These are phyloP conservation scores for Termitomyces sp. DNA, from an alignment of 768 basidiomycete genomes.

Conservation along the genomic window DNA sequence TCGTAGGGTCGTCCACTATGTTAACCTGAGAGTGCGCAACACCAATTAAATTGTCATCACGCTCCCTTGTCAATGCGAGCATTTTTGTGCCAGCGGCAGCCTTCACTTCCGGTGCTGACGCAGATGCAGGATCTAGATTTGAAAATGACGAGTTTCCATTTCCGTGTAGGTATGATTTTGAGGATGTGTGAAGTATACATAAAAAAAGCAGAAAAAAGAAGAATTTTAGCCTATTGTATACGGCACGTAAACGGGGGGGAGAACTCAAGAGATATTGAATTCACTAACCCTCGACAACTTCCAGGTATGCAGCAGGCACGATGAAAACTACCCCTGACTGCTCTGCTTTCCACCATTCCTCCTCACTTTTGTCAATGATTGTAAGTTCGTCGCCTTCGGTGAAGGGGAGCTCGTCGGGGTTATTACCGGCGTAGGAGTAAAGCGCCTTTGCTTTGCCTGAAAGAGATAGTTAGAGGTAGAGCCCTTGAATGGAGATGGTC, in stretches of 20 bases:
- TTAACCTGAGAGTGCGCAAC: background rate
- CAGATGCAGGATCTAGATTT: slow-evolving; percentile 4
- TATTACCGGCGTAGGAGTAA: slow-evolving; percentile 70
- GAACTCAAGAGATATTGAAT: slow-evolving; percentile 49
- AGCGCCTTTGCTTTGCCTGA: slow-evolving; percentile 72
- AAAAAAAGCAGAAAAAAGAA: slow-evolving; percentile 52
- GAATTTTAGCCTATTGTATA: slow-evolving; percentile 78
- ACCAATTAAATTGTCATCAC: background rate
- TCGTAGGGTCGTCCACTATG: slow-evolving; percentile 1
- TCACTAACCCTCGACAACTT: slow-evolving; percentile 88
- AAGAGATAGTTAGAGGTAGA: background rate
- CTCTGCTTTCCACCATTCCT: slow-evolving; percentile 97
- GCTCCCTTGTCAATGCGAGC: background rate
- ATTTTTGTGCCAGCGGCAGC: background rate
- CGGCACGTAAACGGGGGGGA: slow-evolving; percentile 52
- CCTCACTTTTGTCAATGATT: slow-evolving; percentile 80
- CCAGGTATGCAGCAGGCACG: slow-evolving; percentile 90
- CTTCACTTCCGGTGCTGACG: background rate
- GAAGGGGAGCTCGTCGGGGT: slow-evolving; percentile 83
- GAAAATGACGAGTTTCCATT: slow-evolving; percentile 19
- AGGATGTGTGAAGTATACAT: slow-evolving; percentile 32
- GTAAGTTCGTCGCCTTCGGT: slow-evolving; percentile 72
- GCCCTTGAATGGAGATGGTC: background rate
- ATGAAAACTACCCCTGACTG: slow-evolving; percentile 81
- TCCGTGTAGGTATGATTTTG: slow-evolving; percentile 28